Percentiles rank a stretch among this genome's conserved stretches.
These are phyloP conservation scores for Spergularia azorica DNA, from an alignment of 179 eudicot species.

Conservation along the genomic window DNA sequence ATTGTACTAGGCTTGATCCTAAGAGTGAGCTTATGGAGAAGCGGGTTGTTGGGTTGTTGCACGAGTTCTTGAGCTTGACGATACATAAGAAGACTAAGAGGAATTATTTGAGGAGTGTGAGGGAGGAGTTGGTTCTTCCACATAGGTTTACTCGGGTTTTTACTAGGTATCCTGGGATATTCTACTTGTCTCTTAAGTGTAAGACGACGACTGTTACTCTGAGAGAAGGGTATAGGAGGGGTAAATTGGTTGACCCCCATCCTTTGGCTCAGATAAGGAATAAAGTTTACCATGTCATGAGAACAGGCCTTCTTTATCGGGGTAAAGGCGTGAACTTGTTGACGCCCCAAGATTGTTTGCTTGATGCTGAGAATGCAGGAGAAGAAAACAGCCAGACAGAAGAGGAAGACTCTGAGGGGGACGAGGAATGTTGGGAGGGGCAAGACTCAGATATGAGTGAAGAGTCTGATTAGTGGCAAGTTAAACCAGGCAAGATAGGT, in stretches of 20 bases:
- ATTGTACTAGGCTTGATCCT: constrained; percentile 65
- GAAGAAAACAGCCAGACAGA: constrained; percentile 30
- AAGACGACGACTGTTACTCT: constrained; percentile 84
- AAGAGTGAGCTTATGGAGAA: constrained; percentile 92
- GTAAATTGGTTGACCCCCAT: constrained; percentile 57
- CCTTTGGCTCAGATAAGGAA: constrained; percentile 56
- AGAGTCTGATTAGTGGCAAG: constrained; percentile 37
- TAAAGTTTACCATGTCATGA: constrained; percentile 73
- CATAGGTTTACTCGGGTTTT: constrained; percentile 84
- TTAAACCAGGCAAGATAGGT: constrained; percentile 1
- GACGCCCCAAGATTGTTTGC: constrained; percentile 45
- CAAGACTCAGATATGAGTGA: constrained; percentile 40
- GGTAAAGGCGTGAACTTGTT: constrained; percentile 53
- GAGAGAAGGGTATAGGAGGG: constrained; percentile 74
- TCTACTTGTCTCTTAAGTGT: constrained; percentile 88
- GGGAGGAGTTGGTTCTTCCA: constrained; percentile 83
- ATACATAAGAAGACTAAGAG: constrained; percentile 93
- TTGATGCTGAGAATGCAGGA: constrained; percentile 32
- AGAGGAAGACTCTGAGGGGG: constrained; percentile 49
- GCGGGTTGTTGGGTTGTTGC: constrained; percentile 82
- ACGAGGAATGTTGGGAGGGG: constrained; percentile 45
- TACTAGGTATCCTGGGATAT: constrained; percentile 91
- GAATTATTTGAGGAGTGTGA: constrained; percentile 77
- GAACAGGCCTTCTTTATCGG: constrained; percentile 70
- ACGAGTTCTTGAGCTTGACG: constrained; percentile 84